These are phyloP conservation scores for Heritiera fomes DNA, from an alignment of 345 rosid species.

Conservation along the genomic window DNA sequence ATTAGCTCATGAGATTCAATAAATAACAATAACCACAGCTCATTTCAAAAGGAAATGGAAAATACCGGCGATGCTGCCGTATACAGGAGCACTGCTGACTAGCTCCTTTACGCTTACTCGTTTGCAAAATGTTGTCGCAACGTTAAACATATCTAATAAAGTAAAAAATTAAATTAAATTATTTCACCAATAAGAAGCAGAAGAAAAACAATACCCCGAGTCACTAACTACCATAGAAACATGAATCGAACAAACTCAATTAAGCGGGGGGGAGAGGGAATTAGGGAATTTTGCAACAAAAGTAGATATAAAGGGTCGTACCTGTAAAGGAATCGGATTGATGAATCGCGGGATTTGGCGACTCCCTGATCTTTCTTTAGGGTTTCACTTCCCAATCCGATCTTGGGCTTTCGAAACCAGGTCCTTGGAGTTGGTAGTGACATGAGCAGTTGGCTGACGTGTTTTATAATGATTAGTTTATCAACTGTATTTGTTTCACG, in stretches of 20 bases:
- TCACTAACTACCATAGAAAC: not conserved
- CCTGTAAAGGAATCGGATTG: not conserved
- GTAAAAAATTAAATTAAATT: not conserved
- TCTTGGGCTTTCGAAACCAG: no score
- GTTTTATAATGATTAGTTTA: no score
- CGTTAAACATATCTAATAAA: constrained; percentile 25
- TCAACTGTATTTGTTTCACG: no score
- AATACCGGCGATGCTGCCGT: constrained; percentile 43
- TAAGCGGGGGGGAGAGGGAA: not conserved
- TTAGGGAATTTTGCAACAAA: not conserved
- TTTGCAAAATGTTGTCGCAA: constrained; percentile 40
- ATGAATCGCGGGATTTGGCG: not conserved
- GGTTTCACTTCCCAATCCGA: not conserved
- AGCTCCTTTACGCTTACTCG: constrained; percentile 48
- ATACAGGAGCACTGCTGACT: constrained; percentile 45
- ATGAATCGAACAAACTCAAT: not conserved
- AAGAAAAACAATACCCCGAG: not conserved
- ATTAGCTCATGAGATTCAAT: not conserved
- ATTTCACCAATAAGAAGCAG: not conserved
- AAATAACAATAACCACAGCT: not conserved
- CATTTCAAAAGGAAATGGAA: not conserved
- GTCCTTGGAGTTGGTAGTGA: no score
- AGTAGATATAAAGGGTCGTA: not conserved
- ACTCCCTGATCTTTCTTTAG: not conserved
- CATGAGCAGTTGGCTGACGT: no score